Evolutionary conservation across 148 eudicot genomes (phyloP).

Genomic region (Arctostaphylos glauca): DNA sequence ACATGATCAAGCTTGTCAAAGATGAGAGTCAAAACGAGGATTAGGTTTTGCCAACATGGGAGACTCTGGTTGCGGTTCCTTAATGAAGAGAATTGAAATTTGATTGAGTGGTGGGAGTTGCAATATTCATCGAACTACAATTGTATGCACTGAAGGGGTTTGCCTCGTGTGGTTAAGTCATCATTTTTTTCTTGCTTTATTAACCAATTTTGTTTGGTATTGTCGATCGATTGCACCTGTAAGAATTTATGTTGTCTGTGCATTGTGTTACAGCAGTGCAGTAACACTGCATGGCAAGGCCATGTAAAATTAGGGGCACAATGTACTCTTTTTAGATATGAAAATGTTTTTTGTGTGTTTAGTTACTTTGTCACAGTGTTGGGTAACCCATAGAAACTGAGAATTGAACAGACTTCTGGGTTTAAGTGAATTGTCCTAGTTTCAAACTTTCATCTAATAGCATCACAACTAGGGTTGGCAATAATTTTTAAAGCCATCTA

Average conservation of each 20-base stretch:
- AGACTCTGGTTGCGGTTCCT: background rate
- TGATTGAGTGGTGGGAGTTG: background rate
- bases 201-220: slow-evolving; percentile 7
- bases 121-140: background rate
- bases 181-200: background rate
- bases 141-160: background rate
- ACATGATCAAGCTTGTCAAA: slow-evolving; percentile 91
- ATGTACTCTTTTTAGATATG: background rate
- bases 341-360: background rate
- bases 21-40: slow-evolving; percentile 75
- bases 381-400: background rate
- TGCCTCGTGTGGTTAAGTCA: background rate
- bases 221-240: background rate
- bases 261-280: background rate
- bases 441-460: background rate
- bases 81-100: background rate
- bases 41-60: background rate
- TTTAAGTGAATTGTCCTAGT: background rate
- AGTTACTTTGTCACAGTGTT: background rate
- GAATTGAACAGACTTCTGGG: background rate
- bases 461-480: too few relatives aligned
- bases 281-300: background rate
- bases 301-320: background rate
- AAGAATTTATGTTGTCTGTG: background rate
- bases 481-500: too few relatives aligned